Conservation (phyloP, 768 basidiomycete species). For the Infundibulicybe gibba region DNA sequence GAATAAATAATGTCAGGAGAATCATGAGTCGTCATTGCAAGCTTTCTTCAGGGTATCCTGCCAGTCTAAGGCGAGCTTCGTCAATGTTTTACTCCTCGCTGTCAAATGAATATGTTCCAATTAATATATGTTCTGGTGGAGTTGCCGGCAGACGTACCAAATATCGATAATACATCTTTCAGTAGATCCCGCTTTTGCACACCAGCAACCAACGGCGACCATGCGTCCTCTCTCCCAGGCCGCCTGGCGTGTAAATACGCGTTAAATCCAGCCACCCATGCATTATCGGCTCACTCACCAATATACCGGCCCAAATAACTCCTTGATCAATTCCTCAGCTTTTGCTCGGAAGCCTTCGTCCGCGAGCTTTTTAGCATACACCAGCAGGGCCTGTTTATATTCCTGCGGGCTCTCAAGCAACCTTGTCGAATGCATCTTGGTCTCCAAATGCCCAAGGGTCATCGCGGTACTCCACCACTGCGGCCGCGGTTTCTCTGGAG, state of each 20-base stretch:
- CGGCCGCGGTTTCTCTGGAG: conserved; percentile 49
- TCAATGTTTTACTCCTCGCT: conserved; percentile 70
- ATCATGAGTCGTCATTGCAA: conserved; percentile 41
- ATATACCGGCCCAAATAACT: conserved; percentile 87
- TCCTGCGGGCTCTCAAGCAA: conserved; percentile 81
- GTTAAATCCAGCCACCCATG: conserved; percentile 1
- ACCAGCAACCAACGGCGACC: conserved; percentile 69
- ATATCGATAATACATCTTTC: conserved; percentile 72
- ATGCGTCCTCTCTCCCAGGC: conserved; percentile 58
- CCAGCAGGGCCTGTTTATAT: conserved; percentile 69
- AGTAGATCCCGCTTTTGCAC: conserved; percentile 79
- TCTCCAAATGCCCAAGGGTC: conserved; percentile 88
- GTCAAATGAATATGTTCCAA: neutral
- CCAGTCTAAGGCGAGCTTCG: conserved; percentile 77
- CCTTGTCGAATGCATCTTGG: conserved; percentile 68
- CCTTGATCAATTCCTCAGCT: conserved; percentile 88
- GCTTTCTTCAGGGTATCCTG: conserved; percentile 75
- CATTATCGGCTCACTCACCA: conserved; percentile 50
- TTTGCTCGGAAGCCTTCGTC: conserved; percentile 88
- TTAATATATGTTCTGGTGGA: too few relatives aligned
- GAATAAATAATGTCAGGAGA: too few relatives aligned
- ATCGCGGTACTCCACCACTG: conserved; percentile 82
- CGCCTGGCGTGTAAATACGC: conserved; percentile 49
- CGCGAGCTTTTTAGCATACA: conserved; percentile 82
- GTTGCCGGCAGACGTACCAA: conserved; percentile 49